Conservation (phyloP, 768 basidiomycete genomes). For the Psilocybe cubensis region DNA sequence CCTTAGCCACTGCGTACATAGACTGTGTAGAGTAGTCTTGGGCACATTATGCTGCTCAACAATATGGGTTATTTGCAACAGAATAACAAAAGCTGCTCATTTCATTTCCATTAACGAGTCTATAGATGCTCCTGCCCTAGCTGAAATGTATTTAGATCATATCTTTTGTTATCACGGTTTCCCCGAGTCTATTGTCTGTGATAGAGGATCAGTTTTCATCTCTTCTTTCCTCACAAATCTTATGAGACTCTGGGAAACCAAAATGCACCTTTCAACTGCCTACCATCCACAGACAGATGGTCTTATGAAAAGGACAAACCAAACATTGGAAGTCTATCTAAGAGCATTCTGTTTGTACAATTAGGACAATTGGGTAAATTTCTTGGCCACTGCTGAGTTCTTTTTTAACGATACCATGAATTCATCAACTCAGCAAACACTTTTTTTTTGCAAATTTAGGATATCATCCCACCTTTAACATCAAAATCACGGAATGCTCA, state of each 20-base stretch:
- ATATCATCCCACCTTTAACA: slow-evolving; percentile 34
- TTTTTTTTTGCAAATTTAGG: slow-evolving; percentile 40
- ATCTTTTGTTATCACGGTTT: slow-evolving; percentile 40
- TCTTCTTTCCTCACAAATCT: slow-evolving; percentile 32
- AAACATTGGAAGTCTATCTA: slow-evolving; percentile 38
- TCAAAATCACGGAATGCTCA: slow-evolving; percentile 26
- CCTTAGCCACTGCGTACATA: too few relatives aligned
- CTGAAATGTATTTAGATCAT: slow-evolving; percentile 35
- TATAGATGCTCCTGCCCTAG: slow-evolving; percentile 32
- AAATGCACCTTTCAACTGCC: slow-evolving; percentile 16
- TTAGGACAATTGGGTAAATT: slow-evolving; percentile 47
- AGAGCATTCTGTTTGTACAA: slow-evolving; percentile 36
- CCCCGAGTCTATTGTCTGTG: slow-evolving; percentile 34
- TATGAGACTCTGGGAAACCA: slow-evolving; percentile 12
- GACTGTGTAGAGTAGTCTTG: too few relatives aligned
- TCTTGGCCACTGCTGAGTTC: slow-evolving; percentile 44
- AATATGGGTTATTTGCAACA: slow-evolving; percentile 39
- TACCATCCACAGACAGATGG: slow-evolving; percentile 24
- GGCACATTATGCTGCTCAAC: too few relatives aligned
- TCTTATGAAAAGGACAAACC: slow-evolving; percentile 20
- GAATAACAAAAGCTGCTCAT: slow-evolving; percentile 40
- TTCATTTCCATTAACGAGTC: slow-evolving; percentile 41
- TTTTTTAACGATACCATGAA: slow-evolving; percentile 39
- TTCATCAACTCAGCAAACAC: slow-evolving; percentile 35
- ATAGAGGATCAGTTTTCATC: slow-evolving; percentile 34